Evolutionary conservation across 2,329 filamentous ascomycete species (phyloP).

Genomic region (Nemania abortiva): DNA sequence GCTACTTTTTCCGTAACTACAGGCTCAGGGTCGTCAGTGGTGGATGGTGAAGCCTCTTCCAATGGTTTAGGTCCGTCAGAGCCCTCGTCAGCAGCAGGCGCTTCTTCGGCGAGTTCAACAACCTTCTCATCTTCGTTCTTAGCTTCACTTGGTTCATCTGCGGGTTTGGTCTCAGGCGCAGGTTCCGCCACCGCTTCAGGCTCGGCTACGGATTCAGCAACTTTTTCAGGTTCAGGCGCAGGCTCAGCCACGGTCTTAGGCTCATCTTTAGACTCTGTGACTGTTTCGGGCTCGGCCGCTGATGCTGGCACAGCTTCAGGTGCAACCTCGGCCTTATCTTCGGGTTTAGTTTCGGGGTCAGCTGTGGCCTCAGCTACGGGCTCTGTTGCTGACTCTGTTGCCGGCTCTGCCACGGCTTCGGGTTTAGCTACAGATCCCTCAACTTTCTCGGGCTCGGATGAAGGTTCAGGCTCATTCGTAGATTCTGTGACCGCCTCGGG

Average conservation of each 20-base stretch:
- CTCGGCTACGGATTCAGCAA: not conserved
- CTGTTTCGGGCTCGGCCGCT: conserved; percentile 13
- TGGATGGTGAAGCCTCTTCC: conserved; percentile 2
- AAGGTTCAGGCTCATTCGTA: conserved; percentile 9
- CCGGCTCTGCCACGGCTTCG: not conserved
- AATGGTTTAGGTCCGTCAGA: conserved; percentile 18
- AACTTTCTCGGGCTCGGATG: conserved; percentile 12
- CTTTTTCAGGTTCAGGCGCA: conserved; percentile 12
- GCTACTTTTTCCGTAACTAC: conserved; percentile 12
- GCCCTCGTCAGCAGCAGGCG: conserved; percentile 8
- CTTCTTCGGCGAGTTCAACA: conserved; percentile 15
- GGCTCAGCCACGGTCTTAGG: conserved; percentile 6
- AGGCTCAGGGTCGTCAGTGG: conserved; percentile 11
- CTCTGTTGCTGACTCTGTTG: not conserved
- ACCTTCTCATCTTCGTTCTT: conserved; percentile 5
- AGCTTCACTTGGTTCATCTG: conserved; percentile 9
- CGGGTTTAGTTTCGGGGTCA: not conserved
- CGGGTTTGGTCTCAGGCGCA: conserved; percentile 5
- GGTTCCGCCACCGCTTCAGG: not conserved
- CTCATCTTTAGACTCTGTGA: not conserved
- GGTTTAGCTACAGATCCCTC: no score
- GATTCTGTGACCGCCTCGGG: not conserved
- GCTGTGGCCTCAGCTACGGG: not conserved
- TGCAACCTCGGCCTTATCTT: not conserved
- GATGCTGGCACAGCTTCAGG: conserved; percentile 4